Evolutionary conservation across 106 monocot species (phyloP).

Genomic region (Xerophyta viscosa): DNA sequence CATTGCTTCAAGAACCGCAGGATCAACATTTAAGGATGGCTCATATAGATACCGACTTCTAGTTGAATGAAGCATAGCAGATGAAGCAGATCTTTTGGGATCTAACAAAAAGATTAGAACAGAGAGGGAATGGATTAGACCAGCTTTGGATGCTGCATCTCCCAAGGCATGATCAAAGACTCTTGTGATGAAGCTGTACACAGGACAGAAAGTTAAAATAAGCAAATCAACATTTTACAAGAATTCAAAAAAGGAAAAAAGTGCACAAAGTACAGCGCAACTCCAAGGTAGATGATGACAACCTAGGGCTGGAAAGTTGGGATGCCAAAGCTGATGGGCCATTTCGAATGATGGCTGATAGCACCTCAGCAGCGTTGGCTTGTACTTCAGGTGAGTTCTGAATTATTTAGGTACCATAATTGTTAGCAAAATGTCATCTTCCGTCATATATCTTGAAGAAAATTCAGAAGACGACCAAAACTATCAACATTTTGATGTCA

Average conservation of each 20-base stretch:
- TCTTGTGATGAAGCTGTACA: slow-evolving; percentile 51
- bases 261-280: not conserved
- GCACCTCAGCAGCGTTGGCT: slow-evolving; percentile 75
- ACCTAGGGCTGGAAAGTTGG: slow-evolving; percentile 55
- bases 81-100: slow-evolving; percentile 50
- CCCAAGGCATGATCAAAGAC: slow-evolving; percentile 44
- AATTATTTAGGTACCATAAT: not conserved
- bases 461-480: not conserved
- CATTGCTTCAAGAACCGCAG: slow-evolving; percentile 45
- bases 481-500: no score
- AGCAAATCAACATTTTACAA: not conserved
- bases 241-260: not conserved
- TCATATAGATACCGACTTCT: slow-evolving; percentile 46
- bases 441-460: not conserved
- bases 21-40: slow-evolving; percentile 30
- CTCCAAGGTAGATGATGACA: not conserved
- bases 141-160: slow-evolving; percentile 33
- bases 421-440: not conserved
- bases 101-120: slow-evolving; percentile 54
- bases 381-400: slow-evolving; percentile 75
- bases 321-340: slow-evolving; percentile 53
- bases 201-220: not conserved
- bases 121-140: slow-evolving; percentile 45
- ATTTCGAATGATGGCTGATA: slow-evolving; percentile 59
- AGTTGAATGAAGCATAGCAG: slow-evolving; percentile 24